Evolutionary conservation across 2,329 filamentous ascomycete species (phyloP).

Genomic region (Colletotrichum paranaense): DNA sequence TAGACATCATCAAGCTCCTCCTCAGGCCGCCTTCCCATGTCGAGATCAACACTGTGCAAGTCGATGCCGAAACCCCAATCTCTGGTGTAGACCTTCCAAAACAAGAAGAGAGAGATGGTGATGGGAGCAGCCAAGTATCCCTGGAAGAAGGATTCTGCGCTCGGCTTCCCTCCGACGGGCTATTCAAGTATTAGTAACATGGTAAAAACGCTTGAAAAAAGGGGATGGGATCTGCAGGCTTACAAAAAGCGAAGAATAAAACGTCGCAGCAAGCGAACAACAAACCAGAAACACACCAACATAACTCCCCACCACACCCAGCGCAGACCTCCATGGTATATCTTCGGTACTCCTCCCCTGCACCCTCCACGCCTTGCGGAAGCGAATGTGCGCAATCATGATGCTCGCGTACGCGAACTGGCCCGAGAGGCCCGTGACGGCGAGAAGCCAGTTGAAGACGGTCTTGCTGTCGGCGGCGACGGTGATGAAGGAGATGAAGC

Average conservation of each 20-base stretch:
- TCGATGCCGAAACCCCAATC: slow-evolving; percentile 68
- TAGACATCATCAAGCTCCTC: slow-evolving; percentile 65
- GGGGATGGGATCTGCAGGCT: slow-evolving; percentile 36
- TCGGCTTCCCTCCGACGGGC: slow-evolving; percentile 43
- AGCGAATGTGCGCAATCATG: slow-evolving; percentile 73
- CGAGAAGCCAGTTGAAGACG: slow-evolving; percentile 74
- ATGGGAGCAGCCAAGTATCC: slow-evolving; percentile 67
- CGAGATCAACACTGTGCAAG: slow-evolving; percentile 70
- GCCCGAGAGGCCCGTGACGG: slow-evolving; percentile 77
- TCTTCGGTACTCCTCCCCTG: slow-evolving; percentile 64
- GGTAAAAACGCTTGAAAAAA: background rate
- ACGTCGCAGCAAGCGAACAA: slow-evolving; percentile 77
- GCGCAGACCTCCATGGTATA: slow-evolving; percentile 58
- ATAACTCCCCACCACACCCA: slow-evolving; percentile 76
- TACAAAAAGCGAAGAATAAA: slow-evolving; percentile 74
- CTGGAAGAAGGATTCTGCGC: slow-evolving; percentile 67
- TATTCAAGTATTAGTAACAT: slow-evolving; percentile 44
- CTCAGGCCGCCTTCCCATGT: slow-evolving; percentile 52
- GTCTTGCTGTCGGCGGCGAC: slow-evolving; percentile 45
- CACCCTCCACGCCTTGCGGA: slow-evolving; percentile 70
- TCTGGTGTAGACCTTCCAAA: slow-evolving; percentile 70
- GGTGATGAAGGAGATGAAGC: slow-evolving; percentile 68
- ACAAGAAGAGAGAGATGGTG: slow-evolving; percentile 67
- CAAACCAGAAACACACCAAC: slow-evolving; percentile 74
- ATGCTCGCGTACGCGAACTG: slow-evolving; percentile 83